Conservation (phyloP, 83 land plant genomes). For the Diphasiastrum complanatum region DNA sequence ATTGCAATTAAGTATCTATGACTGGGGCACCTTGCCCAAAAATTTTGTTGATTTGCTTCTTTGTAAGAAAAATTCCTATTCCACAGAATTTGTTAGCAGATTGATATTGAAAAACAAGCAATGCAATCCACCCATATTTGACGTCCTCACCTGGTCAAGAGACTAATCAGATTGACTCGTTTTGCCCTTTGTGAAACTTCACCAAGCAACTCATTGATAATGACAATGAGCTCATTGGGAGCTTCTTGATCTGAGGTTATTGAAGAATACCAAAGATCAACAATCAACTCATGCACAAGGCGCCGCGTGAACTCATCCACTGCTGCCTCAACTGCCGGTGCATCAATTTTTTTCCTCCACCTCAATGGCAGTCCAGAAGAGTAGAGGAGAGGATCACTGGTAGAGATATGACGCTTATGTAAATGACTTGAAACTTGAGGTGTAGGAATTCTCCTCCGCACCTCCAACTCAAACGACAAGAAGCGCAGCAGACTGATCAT, state of each 20-base stretch:
- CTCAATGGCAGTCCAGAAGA: conserved; percentile 31
- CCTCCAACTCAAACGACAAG: conserved; percentile 51
- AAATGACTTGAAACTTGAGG: conserved; percentile 27
- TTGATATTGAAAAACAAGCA: too few relatives aligned
- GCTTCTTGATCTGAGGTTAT: conserved; percentile 81
- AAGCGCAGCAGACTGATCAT: conserved; percentile 51
- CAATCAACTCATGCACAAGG: conserved; percentile 71
- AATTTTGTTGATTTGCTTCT: too few relatives aligned
- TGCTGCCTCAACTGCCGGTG: conserved; percentile 79
- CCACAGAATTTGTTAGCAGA: too few relatives aligned
- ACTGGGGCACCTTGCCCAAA: too few relatives aligned
- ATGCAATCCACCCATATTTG: too few relatives aligned
- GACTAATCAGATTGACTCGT: conserved; percentile 69
- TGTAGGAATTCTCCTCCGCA: conserved; percentile 48
- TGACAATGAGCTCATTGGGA: conserved; percentile 54
- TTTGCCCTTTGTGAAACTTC: conserved; percentile 70
- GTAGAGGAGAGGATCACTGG: conserved; percentile 52
- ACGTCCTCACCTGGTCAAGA: conserved; percentile 65
- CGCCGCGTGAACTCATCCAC: conserved; percentile 58
- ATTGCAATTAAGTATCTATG: too few relatives aligned
- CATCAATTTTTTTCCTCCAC: conserved; percentile 66
- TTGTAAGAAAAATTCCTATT: too few relatives aligned
- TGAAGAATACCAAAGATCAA: conserved; percentile 82
- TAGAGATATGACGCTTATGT: conserved; percentile 51
- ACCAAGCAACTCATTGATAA: conserved; percentile 68